These are phyloP conservation scores for Fusarium hostae DNA, from an alignment of 2,329 filamentous ascomycete species.

Conservation along the genomic window DNA sequence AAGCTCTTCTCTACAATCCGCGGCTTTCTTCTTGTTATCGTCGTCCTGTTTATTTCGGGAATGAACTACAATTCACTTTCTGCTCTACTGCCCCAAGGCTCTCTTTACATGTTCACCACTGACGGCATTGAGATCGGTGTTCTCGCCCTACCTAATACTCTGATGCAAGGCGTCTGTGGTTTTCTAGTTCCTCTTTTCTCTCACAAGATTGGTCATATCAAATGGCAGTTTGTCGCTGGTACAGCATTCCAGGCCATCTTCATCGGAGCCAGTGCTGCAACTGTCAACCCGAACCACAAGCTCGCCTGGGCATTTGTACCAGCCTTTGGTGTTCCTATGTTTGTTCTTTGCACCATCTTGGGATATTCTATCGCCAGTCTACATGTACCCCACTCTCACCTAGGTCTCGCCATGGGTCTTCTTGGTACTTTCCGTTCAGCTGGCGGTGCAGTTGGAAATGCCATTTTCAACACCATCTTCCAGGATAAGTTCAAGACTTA, in stretches of 20 bases:
- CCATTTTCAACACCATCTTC: constrained; percentile 24
- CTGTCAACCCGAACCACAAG: constrained; percentile 25
- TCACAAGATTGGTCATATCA: constrained; percentile 5
- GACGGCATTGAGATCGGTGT: constrained; percentile 22
- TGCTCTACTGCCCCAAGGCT: constrained; percentile 17
- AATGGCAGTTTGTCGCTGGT: constrained; percentile 14
- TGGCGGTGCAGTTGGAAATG: constrained; percentile 17
- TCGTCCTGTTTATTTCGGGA: constrained; percentile 21
- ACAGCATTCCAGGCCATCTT: constrained; percentile 20
- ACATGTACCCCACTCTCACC: constrained; percentile 25
- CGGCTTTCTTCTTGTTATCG: neutral
- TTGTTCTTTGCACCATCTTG: constrained; percentile 18
- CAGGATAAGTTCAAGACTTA: constrained; percentile 12
- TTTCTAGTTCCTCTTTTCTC: neutral
- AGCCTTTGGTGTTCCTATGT: constrained; percentile 23
- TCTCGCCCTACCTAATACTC: neutral
- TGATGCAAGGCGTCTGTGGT: neutral
- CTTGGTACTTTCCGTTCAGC: constrained; percentile 18
- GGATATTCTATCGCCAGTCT: constrained; percentile 22
- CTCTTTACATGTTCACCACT: constrained; percentile 26
- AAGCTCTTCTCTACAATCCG: neutral
- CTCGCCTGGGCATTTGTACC: constrained; percentile 29
- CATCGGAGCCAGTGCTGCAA: constrained; percentile 16
- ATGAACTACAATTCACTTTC: constrained; percentile 28
- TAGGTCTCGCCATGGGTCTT: constrained; percentile 25